Base-by-base conservation (phyloP, 2,329 filamentous ascomycete species). In the Thelonectria olida region DNA sequence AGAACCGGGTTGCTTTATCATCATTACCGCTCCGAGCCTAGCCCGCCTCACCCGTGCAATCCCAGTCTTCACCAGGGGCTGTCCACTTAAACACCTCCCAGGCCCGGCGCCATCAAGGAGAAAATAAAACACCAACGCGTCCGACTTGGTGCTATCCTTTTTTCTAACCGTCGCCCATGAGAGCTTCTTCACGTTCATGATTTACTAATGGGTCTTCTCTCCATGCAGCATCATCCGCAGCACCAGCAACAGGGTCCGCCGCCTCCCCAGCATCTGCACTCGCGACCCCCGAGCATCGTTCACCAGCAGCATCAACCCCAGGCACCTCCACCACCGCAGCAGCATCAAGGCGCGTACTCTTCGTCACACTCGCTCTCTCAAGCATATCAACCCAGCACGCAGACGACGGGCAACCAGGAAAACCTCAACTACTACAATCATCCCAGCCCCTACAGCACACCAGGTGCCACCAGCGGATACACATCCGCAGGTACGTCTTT, bases 381-480 rank as follows among this genome's bases (percentile, higher is more conserved):
- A 70, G 82, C 86, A 72, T 96, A 96, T 79, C 87, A 90, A 66
- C 85, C 88, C 66, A 82, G 88, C 58, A 83, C 85, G 67, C 88
- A 90, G 75, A 83, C 85, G 22, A 81, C 84, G 59, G 86, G 82
- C 73, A 84, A 85, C 44, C 89, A 90, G 73, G 91, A 96, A 61
- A 77, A 71, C 69, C 80, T 91, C 53, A 85, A 88, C 71, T 97
- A 95, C 79, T 88, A 91, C 74, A 87, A 90, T 60, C 92, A 96
- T 75, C 87, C 91, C 65, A 92, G 89, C 76, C 88, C 92, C 10
- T 97, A 97, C 81, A 93, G 90, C 80, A 90, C 92, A 56, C 89
- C 92, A 69, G 92, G 90, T 80, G 88, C 90, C 63, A 89, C 91
- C 56, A 92, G 90, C 79, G 91, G 91, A 81, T 97, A 97, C 79